These are phyloP conservation scores for Aspergillus cavernicola DNA, from an alignment of 495 filamentous ascomycete genomes.

Conservation along the genomic window DNA sequence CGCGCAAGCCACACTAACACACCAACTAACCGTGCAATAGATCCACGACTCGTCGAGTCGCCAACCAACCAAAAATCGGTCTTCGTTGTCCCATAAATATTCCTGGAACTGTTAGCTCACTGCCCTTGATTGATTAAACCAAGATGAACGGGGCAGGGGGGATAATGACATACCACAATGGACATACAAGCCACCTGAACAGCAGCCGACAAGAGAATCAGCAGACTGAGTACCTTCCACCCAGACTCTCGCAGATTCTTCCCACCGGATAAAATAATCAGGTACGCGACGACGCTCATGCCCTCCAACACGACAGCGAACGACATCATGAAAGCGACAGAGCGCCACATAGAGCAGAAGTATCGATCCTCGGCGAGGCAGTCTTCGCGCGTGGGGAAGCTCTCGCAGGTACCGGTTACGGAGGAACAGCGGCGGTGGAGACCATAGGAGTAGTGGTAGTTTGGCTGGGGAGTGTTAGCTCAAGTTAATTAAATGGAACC, in stretches of 20 bases:
- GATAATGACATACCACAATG: constrained; percentile 75
- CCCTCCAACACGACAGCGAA: constrained; percentile 74
- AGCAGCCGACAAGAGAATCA: constrained; percentile 58
- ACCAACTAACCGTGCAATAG: constrained; percentile 72
- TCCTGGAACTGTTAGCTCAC: constrained; percentile 49
- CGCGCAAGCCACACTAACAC: constrained; percentile 57
- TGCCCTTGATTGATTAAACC: no score
- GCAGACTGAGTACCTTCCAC: constrained; percentile 66
- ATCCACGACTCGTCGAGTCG: constrained; percentile 72
- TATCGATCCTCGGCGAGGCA: constrained; percentile 65
- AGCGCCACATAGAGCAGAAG: constrained; percentile 92
- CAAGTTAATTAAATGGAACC: no score
- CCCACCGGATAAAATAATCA: constrained; percentile 71
- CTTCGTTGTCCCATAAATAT: constrained; percentile 80
- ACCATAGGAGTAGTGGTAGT: constrained; percentile 65
- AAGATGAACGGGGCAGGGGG: no score
- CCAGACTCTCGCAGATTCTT: constrained; percentile 69
- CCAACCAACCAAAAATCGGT: constrained; percentile 85
- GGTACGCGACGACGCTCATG: constrained; percentile 68
- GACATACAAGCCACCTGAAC: constrained; percentile 69
- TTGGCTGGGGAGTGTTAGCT: constrained; percentile 24
- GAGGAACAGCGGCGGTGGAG: constrained; percentile 78
- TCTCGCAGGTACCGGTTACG: constrained; percentile 51
- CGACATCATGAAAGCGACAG: constrained; percentile 80
- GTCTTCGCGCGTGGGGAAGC: constrained; percentile 60